Base-by-base conservation (phyloP, 805 yeast species). In the Teunomyces panamensis region DNA sequence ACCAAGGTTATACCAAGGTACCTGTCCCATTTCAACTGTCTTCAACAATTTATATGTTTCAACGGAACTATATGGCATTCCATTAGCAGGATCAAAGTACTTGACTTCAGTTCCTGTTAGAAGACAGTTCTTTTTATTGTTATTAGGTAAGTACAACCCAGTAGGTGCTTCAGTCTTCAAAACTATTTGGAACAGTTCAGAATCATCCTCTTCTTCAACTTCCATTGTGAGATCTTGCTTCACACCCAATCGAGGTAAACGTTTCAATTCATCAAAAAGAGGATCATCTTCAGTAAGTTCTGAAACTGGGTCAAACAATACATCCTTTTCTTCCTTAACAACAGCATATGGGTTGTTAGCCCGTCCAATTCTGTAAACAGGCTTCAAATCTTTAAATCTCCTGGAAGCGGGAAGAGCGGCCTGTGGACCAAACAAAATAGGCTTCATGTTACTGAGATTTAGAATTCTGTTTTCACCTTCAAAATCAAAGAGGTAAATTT, bases 81-180 rank as follows among this genome's bases (percentile, higher is more conserved):
- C 96, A 27, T 86, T 83, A 32, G 80, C 76, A 0, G 98, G 98
- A 70, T 92, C 98, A 53, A 86, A 83, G 65, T 89, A 92, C 58
- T 81, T 78, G 13, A 94, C 96, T 42, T 83, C 84, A 43, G 78
- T 78, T 2, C 96, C 96, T 2, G 89, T 83, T 39, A 91, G 82
- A 24, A 84, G 71, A 74, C 96, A 86, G 57, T 75, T 66, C 65
- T 81, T 78, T 64, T 81, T 83, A 44, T 75, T 75, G 27, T 87
- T 89, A 63, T 75, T 87, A 35, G 89, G 85, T 48, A 85, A 69
- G 52, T 83, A 79, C 28, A 85, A 81, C 13, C 92, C 92, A 3
- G 83, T 73, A 2, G 92, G 94, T 1, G 92, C 86, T 46, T 81
- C 83, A 0, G 92, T 87, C 20, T 72, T 76, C 44, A 86, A 74